Evolutionary conservation across 495 filamentous ascomycete species (phyloP).

Genomic region (Extremus antarcticus): DNA sequence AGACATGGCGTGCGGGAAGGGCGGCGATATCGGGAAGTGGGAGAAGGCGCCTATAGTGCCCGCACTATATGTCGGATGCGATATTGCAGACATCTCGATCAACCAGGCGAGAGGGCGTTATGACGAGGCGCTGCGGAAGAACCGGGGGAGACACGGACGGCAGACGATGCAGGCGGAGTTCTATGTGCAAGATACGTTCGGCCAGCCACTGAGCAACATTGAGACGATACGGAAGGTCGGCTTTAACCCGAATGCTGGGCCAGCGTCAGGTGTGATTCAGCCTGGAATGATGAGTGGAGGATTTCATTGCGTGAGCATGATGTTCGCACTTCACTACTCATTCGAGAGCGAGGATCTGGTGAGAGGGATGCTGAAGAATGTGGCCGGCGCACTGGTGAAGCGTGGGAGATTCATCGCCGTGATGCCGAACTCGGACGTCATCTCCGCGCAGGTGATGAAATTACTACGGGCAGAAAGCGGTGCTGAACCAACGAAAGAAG

Average conservation of each 20-base stretch:
- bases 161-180: slow-evolving; percentile 78
- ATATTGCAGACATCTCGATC: slow-evolving; percentile 84
- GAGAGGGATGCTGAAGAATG: slow-evolving; percentile 84
- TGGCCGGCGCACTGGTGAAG: slow-evolving; percentile 78
- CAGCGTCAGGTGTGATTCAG: slow-evolving; percentile 43
- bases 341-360: slow-evolving; percentile 83
- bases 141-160: slow-evolving; percentile 29
- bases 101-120: slow-evolving; percentile 82
- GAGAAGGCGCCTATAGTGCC: slow-evolving; percentile 75
- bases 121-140: slow-evolving; percentile 44
- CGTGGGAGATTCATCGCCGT: slow-evolving; percentile 87
- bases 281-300: slow-evolving; percentile 45
- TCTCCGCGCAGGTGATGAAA: slow-evolving; percentile 50
- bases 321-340: slow-evolving; percentile 99
- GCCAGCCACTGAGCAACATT: slow-evolving; percentile 64
- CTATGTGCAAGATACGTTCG: slow-evolving; percentile 79
- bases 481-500: slow-evolving; percentile 24
- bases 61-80: slow-evolving; percentile 80
- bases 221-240: slow-evolving; percentile 72
- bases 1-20: slow-evolving; percentile 94
- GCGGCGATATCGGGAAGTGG: slow-evolving; percentile 93
- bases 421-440: slow-evolving; percentile 86
- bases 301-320: slow-evolving; percentile 94
- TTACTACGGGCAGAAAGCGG: slow-evolving; percentile 23
- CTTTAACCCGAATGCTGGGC: slow-evolving; percentile 57